Percentiles rank a stretch among this genome's conserved stretches.
Conservation (phyloP, 2,329 filamentous ascomycete genomes). For the Aspergillus cejpii region DNA sequence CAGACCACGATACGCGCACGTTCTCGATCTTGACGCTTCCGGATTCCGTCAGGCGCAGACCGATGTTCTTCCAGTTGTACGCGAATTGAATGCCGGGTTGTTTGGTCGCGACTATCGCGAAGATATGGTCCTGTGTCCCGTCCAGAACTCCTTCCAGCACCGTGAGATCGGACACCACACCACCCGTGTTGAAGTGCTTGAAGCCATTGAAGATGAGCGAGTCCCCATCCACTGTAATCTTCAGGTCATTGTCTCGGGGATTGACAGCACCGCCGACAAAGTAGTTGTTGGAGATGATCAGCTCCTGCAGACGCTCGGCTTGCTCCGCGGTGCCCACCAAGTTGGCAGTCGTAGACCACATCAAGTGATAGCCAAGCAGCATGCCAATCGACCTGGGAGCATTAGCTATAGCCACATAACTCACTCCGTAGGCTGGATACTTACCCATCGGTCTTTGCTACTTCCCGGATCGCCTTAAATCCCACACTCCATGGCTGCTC, state of each 20-base stretch:
- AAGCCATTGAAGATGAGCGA: slow-evolving; percentile 54
- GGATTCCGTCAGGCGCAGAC: slow-evolving; percentile 58
- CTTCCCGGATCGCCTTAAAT: slow-evolving; percentile 55
- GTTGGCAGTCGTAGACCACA: slow-evolving; percentile 57
- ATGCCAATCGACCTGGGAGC: slow-evolving; percentile 51
- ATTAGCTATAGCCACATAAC: not conserved
- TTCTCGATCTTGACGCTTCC: slow-evolving; percentile 56
- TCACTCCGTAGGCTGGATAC: not conserved
- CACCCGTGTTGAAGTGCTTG: slow-evolving; percentile 63
- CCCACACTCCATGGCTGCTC: slow-evolving; percentile 50
- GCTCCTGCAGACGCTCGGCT: slow-evolving; percentile 50
- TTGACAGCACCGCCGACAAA: slow-evolving; percentile 63
- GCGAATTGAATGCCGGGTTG: slow-evolving; percentile 51
- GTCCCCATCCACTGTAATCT: slow-evolving; percentile 50
- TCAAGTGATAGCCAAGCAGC: slow-evolving; percentile 59
- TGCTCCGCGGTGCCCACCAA: slow-evolving; percentile 57
- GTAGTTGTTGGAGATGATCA: slow-evolving; percentile 58
- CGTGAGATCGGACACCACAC: slow-evolving; percentile 59
- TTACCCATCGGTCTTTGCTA: slow-evolving; percentile 58
- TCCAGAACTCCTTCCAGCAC: slow-evolving; percentile 59
- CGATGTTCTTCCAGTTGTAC: slow-evolving; percentile 60
- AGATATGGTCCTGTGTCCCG: slow-evolving; percentile 55
- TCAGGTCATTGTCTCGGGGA: slow-evolving; percentile 56
- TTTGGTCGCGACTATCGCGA: slow-evolving; percentile 53
- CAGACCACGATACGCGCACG: slow-evolving; percentile 52